Percentiles rank a stretch among this genome's conserved stretches.
phyloP scores from a whole-genome alignment of 2,329 filamentous ascomycete species.

The Xylariales sp. region DNA sequence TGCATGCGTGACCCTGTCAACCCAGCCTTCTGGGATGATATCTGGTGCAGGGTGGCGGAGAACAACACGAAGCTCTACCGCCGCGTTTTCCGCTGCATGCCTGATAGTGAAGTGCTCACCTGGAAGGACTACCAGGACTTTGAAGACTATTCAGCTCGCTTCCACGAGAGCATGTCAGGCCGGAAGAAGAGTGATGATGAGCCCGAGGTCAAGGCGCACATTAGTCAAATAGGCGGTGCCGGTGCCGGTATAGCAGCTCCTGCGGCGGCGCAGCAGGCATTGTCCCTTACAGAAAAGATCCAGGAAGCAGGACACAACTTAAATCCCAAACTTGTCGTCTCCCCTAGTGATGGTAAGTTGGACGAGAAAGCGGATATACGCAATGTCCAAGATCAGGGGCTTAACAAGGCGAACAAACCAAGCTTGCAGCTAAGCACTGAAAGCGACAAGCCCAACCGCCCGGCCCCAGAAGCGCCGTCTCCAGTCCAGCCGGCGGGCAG shows the following conservation, averaged over 20 bases:
- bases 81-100: slow-evolving; percentile 93
- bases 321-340: slow-evolving; percentile 13
- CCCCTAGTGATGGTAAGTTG: slow-evolving; percentile 12
- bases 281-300: slow-evolving; percentile 18
- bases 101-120: slow-evolving; percentile 86
- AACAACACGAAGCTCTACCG: slow-evolving; percentile 97
- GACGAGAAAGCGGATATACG: slow-evolving; percentile 17
- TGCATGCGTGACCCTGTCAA: slow-evolving; percentile 92
- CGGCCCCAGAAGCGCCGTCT: slow-evolving; percentile 31
- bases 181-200: slow-evolving; percentile 54
- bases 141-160: slow-evolving; percentile 69
- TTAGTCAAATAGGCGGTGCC: slow-evolving; percentile 15
- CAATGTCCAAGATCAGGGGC: slow-evolving; percentile 9
- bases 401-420: slow-evolving; percentile 11
- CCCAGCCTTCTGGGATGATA: slow-evolving; percentile 76
- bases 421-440: slow-evolving; percentile 14
- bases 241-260: slow-evolving; percentile 18
- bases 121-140: slow-evolving; percentile 94
- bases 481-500: slow-evolving; percentile 38
- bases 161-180: slow-evolving; percentile 62
- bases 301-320: slow-evolving; percentile 10
- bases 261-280: slow-evolving; percentile 16
- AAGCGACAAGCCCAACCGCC: slow-evolving; percentile 13
- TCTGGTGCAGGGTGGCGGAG: slow-evolving; percentile 81
- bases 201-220: slow-evolving; percentile 37